Evolutionary conservation across 1,284 basidiomycete species (phyloP), one percentile per base, ranked within the genome.

Genomic region (Tylopilus sp.): DNA sequence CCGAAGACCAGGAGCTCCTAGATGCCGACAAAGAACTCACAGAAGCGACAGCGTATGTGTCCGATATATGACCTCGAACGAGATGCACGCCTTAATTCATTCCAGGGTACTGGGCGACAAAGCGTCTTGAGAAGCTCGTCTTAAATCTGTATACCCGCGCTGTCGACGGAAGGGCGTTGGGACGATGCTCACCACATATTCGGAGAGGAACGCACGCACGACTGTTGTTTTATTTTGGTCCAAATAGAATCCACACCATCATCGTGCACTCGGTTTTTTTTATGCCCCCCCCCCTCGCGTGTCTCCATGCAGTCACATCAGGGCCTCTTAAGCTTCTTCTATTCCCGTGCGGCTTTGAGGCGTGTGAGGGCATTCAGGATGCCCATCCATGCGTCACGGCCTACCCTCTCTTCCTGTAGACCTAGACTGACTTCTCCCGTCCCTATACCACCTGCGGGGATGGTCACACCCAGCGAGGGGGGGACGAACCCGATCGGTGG

Each of bases 381-480:
- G 16, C 81, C 82, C 46, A 77, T 74, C 87, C 87, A 90, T 48
- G 88, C 86, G 61, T 87, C 84, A 13, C 83, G 72, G 55, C 86
- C 86, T 13, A 84, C 70, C 40, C 85, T 74, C 61, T 84, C 84
- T 66, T 90, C 88, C 60, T 91, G 87, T 35, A 89, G 66, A n/a
- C 84, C 85, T 37, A 79, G 75, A 59, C 70, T 76, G 44, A 53
- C 58, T 58, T 72, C 55, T 11, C 50, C 46, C n/a, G 63, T 54
- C 4, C 50, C 52, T 40, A 67, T 64, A 12, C 69, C 68, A 19
- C 72, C 71, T 4, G 74, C 63, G 28, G 86, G 84, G 48, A 86
- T 74, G 1, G 84, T 84, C n/a, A 88, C 84, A 11, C 88, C 87
- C 10, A 87, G 76, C 3, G 86, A 81, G 9, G 85, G 80, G 9